Conservation (phyloP, 495 filamentous ascomycete species). For the Antarctomyces pellizariae region DNA sequence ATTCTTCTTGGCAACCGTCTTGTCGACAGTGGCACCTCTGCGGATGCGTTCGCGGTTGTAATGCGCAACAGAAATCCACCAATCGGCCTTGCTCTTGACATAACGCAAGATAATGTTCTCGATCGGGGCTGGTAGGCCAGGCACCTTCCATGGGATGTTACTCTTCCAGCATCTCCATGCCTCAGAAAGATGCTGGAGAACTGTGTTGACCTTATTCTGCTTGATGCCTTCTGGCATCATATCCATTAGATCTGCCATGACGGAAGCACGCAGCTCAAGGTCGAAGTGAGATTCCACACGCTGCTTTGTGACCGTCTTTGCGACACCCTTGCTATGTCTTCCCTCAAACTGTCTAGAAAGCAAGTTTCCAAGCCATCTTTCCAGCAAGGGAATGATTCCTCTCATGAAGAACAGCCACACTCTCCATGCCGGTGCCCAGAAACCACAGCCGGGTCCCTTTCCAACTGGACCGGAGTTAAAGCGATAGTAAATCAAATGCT, state of each 20-base stretch:
- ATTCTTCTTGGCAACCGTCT: conserved; percentile 99
- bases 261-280: conserved; percentile 87
- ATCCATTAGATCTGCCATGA: conserved; percentile 98
- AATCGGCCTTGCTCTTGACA: conserved; percentile 96
- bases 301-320: conserved; percentile 98
- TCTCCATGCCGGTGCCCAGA: conserved; percentile 98
- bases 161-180: conserved; percentile 99
- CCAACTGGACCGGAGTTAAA: conserved; percentile 97
- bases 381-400: conserved; percentile 88
- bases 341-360: conserved; percentile 96
- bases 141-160: conserved; percentile 99
- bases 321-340: conserved; percentile 95
- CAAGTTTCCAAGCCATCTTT: conserved; percentile 94
- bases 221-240: conserved; percentile 99
- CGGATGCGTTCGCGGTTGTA: conserved; percentile 96
- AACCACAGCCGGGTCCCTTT: conserved; percentile 94
- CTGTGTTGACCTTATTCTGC: conserved; percentile 97
- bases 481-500: conserved; percentile 98
- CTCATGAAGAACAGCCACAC: conserved; percentile 99
- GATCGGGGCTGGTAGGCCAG: conserved; percentile 83
- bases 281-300: conserved; percentile 98
- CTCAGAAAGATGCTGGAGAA: conserved; percentile 90
- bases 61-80: conserved; percentile 98
- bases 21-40: conserved; percentile 89
- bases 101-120: conserved; percentile 97